These are phyloP conservation scores for Brassica carinata DNA, from an alignment of 345 rosid species.

Conservation along the genomic window DNA sequence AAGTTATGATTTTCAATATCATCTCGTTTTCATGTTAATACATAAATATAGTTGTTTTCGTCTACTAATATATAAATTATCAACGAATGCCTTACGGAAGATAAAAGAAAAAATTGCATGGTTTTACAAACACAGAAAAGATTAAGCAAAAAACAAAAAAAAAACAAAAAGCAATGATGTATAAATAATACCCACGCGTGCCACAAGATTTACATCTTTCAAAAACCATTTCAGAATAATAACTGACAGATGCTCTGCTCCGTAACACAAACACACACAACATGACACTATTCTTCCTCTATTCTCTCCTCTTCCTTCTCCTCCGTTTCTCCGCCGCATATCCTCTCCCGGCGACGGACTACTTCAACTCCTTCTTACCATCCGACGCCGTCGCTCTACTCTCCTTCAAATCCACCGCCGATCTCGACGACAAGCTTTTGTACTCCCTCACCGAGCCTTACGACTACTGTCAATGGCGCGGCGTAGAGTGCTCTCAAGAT, in stretches of 20 bases:
- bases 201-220: conserved; percentile 9
- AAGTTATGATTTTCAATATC: conserved; percentile 24
- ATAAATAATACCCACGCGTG: conserved; percentile 26
- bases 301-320: conserved; percentile 35
- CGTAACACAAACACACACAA: conserved; percentile 28
- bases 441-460: conserved; percentile 75
- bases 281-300: conserved; percentile 34
- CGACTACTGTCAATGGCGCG: conserved; percentile 95
- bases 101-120: background rate
- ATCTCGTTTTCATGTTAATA: conserved; percentile 14
- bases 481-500: conserved; percentile 75
- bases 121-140: too few relatives aligned
- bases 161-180: background rate
- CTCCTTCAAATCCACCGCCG: conserved; percentile 81
- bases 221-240: conserved; percentile 6
- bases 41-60: background rate
- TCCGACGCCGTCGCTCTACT: conserved; percentile 79
- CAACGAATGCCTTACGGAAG: background rate
- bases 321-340: conserved; percentile 29
- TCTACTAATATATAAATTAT: background rate
- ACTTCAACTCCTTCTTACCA: conserved; percentile 50
- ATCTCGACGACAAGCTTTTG: conserved; percentile 68
- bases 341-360: conserved; percentile 38
- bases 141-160: too few relatives aligned
- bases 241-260: conserved; percentile 42